Evolutionary conservation across 2,329 filamentous ascomycete species (phyloP), one percentile per base, ranked within the genome.

Genomic region (Ceratocystis diversiconidia): DNA sequence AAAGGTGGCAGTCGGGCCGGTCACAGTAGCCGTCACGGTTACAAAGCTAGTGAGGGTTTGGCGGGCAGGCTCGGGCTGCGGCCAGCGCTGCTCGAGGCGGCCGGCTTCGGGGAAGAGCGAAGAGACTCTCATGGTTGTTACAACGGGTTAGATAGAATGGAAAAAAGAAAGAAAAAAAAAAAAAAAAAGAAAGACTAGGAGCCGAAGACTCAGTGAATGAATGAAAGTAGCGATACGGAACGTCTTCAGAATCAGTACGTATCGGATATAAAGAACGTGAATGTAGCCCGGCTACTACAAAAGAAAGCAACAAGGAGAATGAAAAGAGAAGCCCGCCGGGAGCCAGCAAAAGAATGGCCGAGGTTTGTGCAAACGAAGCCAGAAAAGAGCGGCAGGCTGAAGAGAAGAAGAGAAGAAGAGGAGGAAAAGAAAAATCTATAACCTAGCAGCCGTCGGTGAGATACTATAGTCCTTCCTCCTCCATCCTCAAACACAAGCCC

Each of bases 201-300:
- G 44, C 36, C 22, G n/a, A 22, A 30, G 41, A 19, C 17, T 62
- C 41, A 10, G 59, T 41, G 22, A 44, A 44, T 43, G 41, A 62
- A 62, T 50, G 64, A 30, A 65, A 22, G 30, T 43, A 12, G 52
- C 6, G 52, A 57, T 57, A 32, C 52, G 1, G 28, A 15, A n/a
- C 43, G 43, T 17, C 61, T 30, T 19, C 61, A 22, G 36, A 57
- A 1, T 15, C 52, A 6, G 15, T 46, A 19, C 2, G 60, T 61
- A 25, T n/a, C 22, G 22, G 57, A 43, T 61, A 62, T 46, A 25
- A 41, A 62, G 43, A 62, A 32, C 4, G 12, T 48, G 22, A 66
- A 63, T 36, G 65, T 66, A 66, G 65, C 59, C 64, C 65, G 43
- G 65, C 65, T 66, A 66, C 65, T 60, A 62, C 61, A 62, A 61